Conservation (phyloP, 1,284 basidiomycete genomes). For the Ganoderma lingzhi region DNA sequence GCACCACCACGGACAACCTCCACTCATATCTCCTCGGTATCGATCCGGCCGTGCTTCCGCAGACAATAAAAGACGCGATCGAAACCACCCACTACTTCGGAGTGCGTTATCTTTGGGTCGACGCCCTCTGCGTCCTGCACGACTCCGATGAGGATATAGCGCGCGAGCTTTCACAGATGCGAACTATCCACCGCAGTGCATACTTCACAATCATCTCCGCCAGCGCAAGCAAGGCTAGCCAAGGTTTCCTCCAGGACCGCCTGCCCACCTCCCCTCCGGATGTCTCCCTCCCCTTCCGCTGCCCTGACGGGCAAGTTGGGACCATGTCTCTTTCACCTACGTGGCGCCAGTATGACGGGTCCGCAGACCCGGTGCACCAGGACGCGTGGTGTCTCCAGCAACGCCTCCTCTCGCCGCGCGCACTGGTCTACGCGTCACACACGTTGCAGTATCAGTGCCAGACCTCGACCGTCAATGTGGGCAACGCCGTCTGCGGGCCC, state of each 20-base stretch:
- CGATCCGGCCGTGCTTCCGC: constrained; percentile 8
- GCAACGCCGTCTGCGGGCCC: constrained; percentile 19
- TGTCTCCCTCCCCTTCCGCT: constrained; percentile 19
- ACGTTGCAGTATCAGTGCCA: constrained; percentile 29
- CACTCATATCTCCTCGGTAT: constrained; percentile 15
- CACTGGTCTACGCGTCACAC: constrained; percentile 26
- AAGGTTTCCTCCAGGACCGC: constrained; percentile 24
- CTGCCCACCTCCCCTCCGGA: constrained; percentile 4
- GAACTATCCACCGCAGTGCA: constrained; percentile 13
- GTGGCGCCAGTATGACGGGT: constrained; percentile 21
- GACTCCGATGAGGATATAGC: constrained; percentile 19
- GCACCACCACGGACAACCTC: constrained; percentile 20
- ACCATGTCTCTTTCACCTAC: constrained; percentile 20
- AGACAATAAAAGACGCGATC: constrained; percentile 24
- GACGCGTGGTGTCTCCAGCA: constrained; percentile 30
- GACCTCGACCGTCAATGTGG: constrained; percentile 21
- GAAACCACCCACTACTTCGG: constrained; percentile 19
- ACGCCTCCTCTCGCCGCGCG: constrained; percentile 23
- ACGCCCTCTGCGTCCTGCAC: constrained; percentile 20
- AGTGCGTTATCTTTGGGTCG: constrained; percentile 24
- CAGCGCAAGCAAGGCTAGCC: constrained; percentile 12
- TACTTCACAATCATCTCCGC: constrained; percentile 26
- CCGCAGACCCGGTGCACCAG: constrained; percentile 18
- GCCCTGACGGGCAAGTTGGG: constrained; percentile 17
- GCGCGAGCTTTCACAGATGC: constrained; percentile 15